Evolutionary conservation across 768 basidiomycete genomes (phyloP), one percentile per base, ranked within the genome.

Genomic region (Termitomyces sp.): DNA sequence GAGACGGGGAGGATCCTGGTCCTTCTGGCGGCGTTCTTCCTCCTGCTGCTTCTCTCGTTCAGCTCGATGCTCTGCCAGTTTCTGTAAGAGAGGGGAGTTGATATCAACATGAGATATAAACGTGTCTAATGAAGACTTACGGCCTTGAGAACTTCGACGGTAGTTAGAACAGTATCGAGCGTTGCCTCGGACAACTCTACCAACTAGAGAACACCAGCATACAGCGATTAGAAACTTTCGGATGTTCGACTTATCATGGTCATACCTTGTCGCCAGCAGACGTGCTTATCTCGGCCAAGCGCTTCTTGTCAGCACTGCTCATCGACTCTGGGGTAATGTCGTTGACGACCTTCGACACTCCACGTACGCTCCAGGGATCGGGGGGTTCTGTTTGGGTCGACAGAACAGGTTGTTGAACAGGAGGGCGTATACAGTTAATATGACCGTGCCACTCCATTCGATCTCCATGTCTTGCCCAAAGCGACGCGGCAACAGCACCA

Each of bases 141-240:
- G 15, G 70, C 70, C 70, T 85, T 88, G 52, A 89, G 69, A 31
- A 76, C 70, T 61, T 87, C 80, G 44, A 86, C 76, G 0, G 77
- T 80, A 22, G 68, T 64, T 48, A 88, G 66, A 40, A 88, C 76
- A 20, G 78, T 76, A 42, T 87, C 86, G 16, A 90, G 77, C 0
- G 86, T 84, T 15, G 78, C 75, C 64, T 89, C 88, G 2, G 87
- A 87, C 54, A 88, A 64, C 48, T 87, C 85, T 7, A 72, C 70
- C 71, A 85, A 78, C 88, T 86, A 55, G 5, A 53, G 36, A 23
- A 1, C 33, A 36, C 16, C 5, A n/a, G n/a, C n/a, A n/a, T n/a
- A n/a, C 9, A 59, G 43, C 43, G n/a, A 44, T 43, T 20, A 22
- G 31, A 33, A 25, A 12, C 16, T 2, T 18, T 44, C 10, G 35